Evolutionary conservation across 805 yeast species (phyloP), one percentile per base, ranked within the genome.

Genomic region (Kazachstania africana): DNA sequence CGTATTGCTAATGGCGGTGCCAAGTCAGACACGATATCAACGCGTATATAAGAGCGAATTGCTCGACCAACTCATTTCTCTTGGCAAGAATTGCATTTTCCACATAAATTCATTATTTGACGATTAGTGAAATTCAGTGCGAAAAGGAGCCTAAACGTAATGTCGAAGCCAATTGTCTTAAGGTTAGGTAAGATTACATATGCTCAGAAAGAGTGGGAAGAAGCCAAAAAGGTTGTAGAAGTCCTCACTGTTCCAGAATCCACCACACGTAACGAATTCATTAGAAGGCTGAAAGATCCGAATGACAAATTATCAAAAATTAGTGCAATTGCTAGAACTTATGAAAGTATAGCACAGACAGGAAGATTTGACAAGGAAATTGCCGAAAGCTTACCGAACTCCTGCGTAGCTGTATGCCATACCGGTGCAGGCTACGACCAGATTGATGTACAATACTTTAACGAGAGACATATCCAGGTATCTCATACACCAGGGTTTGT

Each of bases 381-480:
- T 39, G 64, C 71, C 14, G 40, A 53, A 8, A 63, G 65, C 17
- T 59, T 78, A 33, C 88, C 88, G 4, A 34, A 54, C 2, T 50
- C 72, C 0, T 62, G 78, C 5, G 62, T 63, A 36, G 59, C 70
- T 10, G 57, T 78, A 10, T 60, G 72, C 38, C 83, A 77, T 50
- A 59, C 65, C 37, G 87, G 87, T 35, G 88, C 88, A 1, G 87
- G 81, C 4, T 78, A 78, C 53, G 88, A 78, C 48, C 84, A 78
- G 53, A 61, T 78, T 27, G 81, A 77, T 40, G 66, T 70, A 3
- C 60, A 58, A 16, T 68, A 72, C 13, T 66, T 75, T 38, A 59
- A 65, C 3, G 61, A 59, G 15, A 59, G 65, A 24, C 63, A 66
- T 17, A 70, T 78, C 39, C 83, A 75, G 51, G 64, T 78, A n/a